Percentiles rank a stretch among this genome's conserved stretches.
These are phyloP conservation scores for Eragrostis tef DNA, from an alignment of 202 grass and related monocot genomes.

Conservation along the genomic window DNA sequence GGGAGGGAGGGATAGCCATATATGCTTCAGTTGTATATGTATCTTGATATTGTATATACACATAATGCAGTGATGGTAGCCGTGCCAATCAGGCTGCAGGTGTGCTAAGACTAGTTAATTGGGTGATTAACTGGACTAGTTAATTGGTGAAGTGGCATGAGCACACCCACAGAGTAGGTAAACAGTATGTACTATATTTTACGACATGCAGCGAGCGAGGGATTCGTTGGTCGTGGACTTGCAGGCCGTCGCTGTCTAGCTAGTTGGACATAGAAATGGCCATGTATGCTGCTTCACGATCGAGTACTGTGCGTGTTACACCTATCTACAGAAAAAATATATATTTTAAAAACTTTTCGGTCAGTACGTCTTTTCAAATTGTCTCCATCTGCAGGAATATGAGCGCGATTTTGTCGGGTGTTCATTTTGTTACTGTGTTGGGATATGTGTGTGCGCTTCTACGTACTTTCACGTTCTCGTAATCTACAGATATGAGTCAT, in stretches of 20 bases:
- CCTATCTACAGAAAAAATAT: background rate
- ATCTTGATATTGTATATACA: background rate
- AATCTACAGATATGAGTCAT: too few relatives aligned
- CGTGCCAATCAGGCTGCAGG: background rate
- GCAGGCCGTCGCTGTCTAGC: too few relatives aligned
- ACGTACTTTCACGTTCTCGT: too few relatives aligned
- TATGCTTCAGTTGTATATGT: background rate
- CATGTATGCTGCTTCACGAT: background rate
- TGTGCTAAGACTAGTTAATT: background rate
- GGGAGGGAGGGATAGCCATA: too few relatives aligned
- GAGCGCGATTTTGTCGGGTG: background rate
- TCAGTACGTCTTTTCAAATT: background rate
- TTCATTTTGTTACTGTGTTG: background rate
- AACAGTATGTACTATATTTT: too few relatives aligned
- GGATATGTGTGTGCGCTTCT: too few relatives aligned
- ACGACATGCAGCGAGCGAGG: too few relatives aligned
- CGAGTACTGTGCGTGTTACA: background rate
- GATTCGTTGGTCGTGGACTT: too few relatives aligned
- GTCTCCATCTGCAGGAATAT: background rate
- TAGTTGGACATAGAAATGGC: background rate
- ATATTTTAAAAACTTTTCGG: background rate
- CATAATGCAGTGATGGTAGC: background rate
- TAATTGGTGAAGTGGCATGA: background rate
- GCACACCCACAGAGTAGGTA: background rate
- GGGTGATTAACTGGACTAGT: background rate